A percentile compares a stretch with the other conserved stretches of the same genome.
Evolutionary conservation across 116 monocot species (phyloP).

Genomic region (Dioscorea cayenensis): DNA sequence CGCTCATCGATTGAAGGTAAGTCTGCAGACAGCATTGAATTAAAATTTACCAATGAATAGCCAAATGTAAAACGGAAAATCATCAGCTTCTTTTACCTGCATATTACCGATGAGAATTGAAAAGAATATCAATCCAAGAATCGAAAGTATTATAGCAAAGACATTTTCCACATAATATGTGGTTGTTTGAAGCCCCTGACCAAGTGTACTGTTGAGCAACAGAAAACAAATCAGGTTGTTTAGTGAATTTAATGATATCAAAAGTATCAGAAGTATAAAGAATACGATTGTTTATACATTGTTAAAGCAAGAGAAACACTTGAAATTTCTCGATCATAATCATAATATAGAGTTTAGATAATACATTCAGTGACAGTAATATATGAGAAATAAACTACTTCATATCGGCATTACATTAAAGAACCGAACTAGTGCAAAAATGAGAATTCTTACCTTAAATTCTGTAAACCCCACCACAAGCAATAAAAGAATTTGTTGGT

Average conservation of each 20-base stretch:
- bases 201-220: constrained; percentile 25
- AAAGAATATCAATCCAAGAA: constrained; percentile 36
- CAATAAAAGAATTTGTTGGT: constrained; percentile 3
- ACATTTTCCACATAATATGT: constrained; percentile 28
- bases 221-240: neutral
- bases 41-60: neutral
- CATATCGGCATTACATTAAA: too few species aligned
- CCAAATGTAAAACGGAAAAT: neutral
- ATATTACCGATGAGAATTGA: constrained; percentile 45
- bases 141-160: constrained; percentile 33
- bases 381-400: too few species aligned
- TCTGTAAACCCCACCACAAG: constrained; percentile 43
- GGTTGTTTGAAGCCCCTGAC: constrained; percentile 43
- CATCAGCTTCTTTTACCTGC: constrained; percentile 24
- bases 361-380: too few species aligned
- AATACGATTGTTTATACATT: too few species aligned
- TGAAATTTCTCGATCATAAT: too few species aligned
- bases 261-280: too few species aligned
- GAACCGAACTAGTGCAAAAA: neutral
- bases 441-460: constrained; percentile 22
- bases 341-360: too few species aligned
- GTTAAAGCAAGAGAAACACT: too few species aligned
- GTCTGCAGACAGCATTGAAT: constrained; percentile 25
- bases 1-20: constrained; percentile 49
- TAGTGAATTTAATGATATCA: neutral